phyloP scores from a whole-genome alignment of 306 rosid species.

The Citrullus mucosospermus region DNA sequence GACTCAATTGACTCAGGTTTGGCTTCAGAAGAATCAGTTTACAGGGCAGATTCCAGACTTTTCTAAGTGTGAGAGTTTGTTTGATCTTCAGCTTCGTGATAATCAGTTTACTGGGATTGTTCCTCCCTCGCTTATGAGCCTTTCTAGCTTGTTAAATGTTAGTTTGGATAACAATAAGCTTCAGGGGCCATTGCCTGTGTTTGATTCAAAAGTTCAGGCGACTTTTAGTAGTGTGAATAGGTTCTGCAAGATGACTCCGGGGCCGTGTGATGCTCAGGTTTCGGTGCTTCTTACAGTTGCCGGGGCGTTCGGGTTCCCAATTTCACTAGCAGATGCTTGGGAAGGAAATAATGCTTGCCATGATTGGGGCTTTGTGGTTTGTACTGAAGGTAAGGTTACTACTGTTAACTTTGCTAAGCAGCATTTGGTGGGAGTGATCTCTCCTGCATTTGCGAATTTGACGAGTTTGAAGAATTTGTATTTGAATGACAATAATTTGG shows the following conservation, averaged over 20 bases:
- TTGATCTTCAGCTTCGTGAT: slow-evolving; percentile 69
- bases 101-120: slow-evolving; percentile 51
- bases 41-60: slow-evolving; percentile 54
- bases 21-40: slow-evolving; percentile 71
- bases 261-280: slow-evolving; percentile 44
- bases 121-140: slow-evolving; percentile 26
- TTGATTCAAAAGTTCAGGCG: slow-evolving; percentile 19
- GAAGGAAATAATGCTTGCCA: slow-evolving; percentile 28
- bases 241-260: slow-evolving; percentile 24
- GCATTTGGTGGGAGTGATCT: slow-evolving; percentile 39
- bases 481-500: slow-evolving; percentile 31
- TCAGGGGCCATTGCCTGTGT: slow-evolving; percentile 51
- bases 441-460: slow-evolving; percentile 50
- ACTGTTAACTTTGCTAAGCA: slow-evolving; percentile 27
- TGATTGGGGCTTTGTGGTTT: slow-evolving; percentile 27
- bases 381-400: slow-evolving; percentile 25
- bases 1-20: slow-evolving; percentile 42
- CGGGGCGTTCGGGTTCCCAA: slow-evolving; percentile 34
- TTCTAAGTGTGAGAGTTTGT: slow-evolving; percentile 27
- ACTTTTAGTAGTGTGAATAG: slow-evolving; percentile 31
- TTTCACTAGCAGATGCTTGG: slow-evolving; percentile 35
- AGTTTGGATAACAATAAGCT: slow-evolving; percentile 43
- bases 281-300: slow-evolving; percentile 38
- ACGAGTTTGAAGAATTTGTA: slow-evolving; percentile 34
- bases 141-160: slow-evolving; percentile 31